phyloP scores from a whole-genome alignment of 164 flowering plant species.

The Tinospora cordifolia region DNA sequence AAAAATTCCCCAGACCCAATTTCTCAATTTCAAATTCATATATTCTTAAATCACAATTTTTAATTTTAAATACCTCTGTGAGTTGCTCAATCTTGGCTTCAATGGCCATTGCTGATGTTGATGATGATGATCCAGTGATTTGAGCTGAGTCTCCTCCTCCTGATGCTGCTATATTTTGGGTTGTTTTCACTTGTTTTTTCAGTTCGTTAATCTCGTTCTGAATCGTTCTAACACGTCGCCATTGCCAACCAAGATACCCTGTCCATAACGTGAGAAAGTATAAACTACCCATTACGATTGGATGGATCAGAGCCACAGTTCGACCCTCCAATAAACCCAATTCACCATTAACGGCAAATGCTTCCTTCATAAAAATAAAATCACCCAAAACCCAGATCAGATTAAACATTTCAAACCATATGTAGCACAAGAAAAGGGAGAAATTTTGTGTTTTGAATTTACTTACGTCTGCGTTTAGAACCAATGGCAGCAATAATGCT shows the following conservation, averaged over 20 bases:
- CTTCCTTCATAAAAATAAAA: neutral
- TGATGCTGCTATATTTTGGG: constrained; percentile 21
- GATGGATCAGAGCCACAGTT: constrained; percentile 5
- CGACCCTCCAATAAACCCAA: neutral
- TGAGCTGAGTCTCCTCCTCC: constrained; percentile 15
- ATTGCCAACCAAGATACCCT: constrained; percentile 13
- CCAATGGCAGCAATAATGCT: neutral
- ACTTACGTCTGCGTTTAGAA: constrained; percentile 1
- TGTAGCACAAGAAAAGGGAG: neutral
- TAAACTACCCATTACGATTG: constrained; percentile 6
- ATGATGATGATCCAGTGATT: constrained; percentile 27
- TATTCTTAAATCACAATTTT: too few relatives aligned
- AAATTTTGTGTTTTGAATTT: neutral
- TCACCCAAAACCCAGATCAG: neutral
- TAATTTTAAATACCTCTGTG: constrained; percentile 47
- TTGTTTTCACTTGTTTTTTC: constrained; percentile 73
- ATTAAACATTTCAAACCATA: neutral
- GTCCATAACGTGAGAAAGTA: constrained; percentile 1
- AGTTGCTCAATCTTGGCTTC: constrained; percentile 67
- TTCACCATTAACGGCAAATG: neutral
- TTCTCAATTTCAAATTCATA: too few relatives aligned
- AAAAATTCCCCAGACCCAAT: too few relatives aligned
- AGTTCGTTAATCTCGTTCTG: constrained; percentile 84
- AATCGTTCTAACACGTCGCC: constrained; percentile 44
- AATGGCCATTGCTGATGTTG: constrained; percentile 46